phyloP scores from a whole-genome alignment of 306 rosid species.

The Gillenia trifoliata region DNA sequence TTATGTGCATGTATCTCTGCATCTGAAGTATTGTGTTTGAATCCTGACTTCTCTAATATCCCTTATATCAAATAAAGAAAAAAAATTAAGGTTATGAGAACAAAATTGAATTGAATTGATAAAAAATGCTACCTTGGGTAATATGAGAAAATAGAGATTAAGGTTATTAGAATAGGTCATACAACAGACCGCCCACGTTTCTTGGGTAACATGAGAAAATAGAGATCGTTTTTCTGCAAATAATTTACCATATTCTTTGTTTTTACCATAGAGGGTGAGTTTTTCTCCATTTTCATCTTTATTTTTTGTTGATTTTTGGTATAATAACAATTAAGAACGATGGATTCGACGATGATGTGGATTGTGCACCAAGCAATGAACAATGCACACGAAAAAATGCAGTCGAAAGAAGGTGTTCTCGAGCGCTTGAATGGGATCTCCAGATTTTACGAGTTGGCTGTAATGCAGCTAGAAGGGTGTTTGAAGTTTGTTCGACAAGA shows the following conservation, averaged over 20 bases:
- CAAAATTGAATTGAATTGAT: neutral
- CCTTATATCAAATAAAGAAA: too few relatives aligned
- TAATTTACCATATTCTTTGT: neutral
- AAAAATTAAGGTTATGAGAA: neutral
- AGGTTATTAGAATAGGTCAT: conserved; percentile 41
- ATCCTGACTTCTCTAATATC: too few relatives aligned
- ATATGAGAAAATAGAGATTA: too few relatives aligned
- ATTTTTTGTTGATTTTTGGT: neutral
- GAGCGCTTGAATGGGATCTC: conserved; percentile 78
- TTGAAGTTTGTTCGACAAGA: conserved; percentile 59
- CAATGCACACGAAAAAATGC: conserved; percentile 72
- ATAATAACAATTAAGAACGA: neutral
- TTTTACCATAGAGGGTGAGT: neutral
- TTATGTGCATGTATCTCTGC: neutral
- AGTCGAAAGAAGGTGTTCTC: conserved; percentile 53
- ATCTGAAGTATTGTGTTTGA: neutral
- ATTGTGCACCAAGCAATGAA: conserved; percentile 79
- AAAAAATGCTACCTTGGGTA: too few relatives aligned
- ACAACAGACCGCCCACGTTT: conserved; percentile 16
- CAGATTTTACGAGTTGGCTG: conserved; percentile 80
- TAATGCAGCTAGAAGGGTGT: conserved; percentile 88
- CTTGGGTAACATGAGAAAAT: neutral
- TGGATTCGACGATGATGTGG: conserved; percentile 86
- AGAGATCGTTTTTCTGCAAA: neutral
- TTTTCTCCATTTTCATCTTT: neutral